Evolutionary conservation across 2,329 filamentous ascomycete genomes (phyloP).

Genomic region (Xylaria sp.): DNA sequence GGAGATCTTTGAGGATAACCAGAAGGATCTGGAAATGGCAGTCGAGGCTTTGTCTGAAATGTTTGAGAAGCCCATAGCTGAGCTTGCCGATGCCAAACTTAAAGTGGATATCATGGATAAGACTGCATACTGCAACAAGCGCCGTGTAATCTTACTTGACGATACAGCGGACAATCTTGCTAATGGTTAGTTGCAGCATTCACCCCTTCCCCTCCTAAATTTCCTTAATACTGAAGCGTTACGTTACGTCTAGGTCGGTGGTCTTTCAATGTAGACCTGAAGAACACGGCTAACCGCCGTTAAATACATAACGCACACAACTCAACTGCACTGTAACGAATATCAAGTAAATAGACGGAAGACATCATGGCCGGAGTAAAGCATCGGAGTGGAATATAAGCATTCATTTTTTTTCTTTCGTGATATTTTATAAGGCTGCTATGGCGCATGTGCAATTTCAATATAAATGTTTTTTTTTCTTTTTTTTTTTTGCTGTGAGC

Average conservation of each 20-base stretch:
- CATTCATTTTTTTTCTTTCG: not conserved
- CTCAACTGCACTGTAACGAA: constrained; percentile 20
- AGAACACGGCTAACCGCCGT: constrained; percentile 28
- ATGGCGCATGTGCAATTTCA: not conserved
- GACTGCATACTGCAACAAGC: constrained; percentile 94
- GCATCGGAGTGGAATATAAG: constrained; percentile 19
- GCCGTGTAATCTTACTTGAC: constrained; percentile 85
- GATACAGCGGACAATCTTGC: constrained; percentile 93
- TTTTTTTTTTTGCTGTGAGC: no score
- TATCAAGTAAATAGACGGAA: constrained; percentile 25
- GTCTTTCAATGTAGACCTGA: constrained; percentile 43
- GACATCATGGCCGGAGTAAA: constrained; percentile 28
- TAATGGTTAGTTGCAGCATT: constrained; percentile 65
- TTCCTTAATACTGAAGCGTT: not conserved
- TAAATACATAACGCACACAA: constrained; percentile 2
- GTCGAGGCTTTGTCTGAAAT: constrained; percentile 98
- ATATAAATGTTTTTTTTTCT: no score
- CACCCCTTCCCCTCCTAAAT: constrained; percentile 12
- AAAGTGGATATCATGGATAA: constrained; percentile 99
- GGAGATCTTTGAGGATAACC: constrained; percentile 98
- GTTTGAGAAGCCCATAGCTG: constrained; percentile 96
- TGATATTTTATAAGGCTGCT: not conserved
- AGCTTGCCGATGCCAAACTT: constrained; percentile 83
- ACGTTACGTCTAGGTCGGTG: constrained; percentile 36
- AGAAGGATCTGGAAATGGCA: constrained; percentile 96